These are phyloP conservation scores for Gyrodon lividus DNA, from an alignment of 768 basidiomycete species.

Conservation along the genomic window DNA sequence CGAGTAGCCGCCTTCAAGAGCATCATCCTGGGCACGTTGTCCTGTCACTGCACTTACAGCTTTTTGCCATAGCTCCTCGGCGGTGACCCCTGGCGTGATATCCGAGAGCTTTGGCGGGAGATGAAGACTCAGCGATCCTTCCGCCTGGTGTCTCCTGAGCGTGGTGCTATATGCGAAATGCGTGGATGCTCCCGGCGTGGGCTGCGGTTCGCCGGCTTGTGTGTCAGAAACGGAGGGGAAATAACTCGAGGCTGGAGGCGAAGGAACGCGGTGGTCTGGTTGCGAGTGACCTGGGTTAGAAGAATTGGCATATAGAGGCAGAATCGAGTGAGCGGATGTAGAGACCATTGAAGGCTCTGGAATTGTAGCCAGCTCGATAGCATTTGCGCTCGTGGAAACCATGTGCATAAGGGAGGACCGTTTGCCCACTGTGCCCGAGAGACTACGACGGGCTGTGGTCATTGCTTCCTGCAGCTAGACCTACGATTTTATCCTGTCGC, in stretches of 20 bases:
- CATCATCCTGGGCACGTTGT: conserved; percentile 16
- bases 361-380: conserved; percentile 16
- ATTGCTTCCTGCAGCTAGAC: conserved; percentile 12
- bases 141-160: conserved; percentile 62
- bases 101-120: conserved; percentile 40
- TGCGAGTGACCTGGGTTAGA: conserved; percentile 7
- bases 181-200: conserved; percentile 59
- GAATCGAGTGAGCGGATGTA: conserved; percentile 21
- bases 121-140: conserved; percentile 47
- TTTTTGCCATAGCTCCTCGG: conserved; percentile 51
- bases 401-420: conserved; percentile 13
- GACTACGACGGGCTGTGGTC: conserved; percentile 29
- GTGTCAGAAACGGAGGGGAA: conserved; percentile 60
- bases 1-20: conserved; percentile 41
- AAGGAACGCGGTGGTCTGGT: conserved; percentile 37
- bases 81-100: conserved; percentile 37
- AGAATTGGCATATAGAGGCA: conserved; percentile 14
- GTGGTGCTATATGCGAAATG: conserved; percentile 88
- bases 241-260: conserved; percentile 81
- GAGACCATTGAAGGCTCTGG: conserved; percentile 20
- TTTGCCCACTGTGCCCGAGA: conserved; percentile 15
- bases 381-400: conserved; percentile 7
- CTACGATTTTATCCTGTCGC: not conserved
- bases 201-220: conserved; percentile 48
- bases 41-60: conserved; percentile 35